Base-by-base conservation (phyloP, 2,329 filamentous ascomycete genomes). In the Talaromyces sp. region DNA sequence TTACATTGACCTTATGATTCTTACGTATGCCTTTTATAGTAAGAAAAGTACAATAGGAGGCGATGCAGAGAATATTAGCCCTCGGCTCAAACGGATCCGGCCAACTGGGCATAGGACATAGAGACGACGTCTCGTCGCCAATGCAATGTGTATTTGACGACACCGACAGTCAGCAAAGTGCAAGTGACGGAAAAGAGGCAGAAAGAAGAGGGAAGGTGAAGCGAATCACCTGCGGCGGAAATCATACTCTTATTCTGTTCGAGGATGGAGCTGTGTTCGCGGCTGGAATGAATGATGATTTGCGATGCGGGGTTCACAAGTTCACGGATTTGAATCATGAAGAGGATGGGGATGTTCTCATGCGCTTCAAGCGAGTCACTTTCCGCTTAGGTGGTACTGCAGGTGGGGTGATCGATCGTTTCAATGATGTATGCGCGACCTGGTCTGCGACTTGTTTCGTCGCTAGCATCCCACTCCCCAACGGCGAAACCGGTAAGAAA, bases 191-290 rank as follows among this genome's bases (percentile, higher is more conserved):
- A 1, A 1, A 11, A 81, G 9, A 9, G n/a, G 31, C 12, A 48
- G 55, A 61, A 35, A 31, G 5, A n/a, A 46, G 14, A 62, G 59
- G 9, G 12, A 58, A 66, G 6, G 66, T 75, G n/a, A 50, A 60
- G 14, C 68, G 71, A 14, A 80, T 88, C 28, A 77, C 72, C 50
- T 82, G 91, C 7, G 93, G 93, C 3, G 93, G 93, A 1, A 97
- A 97, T 71, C 93, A 97, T 74, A 96, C 92, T 0, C 77, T 97
- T 3, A 73, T 96, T 9, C 79, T 92, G 11, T 85, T 83, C n/a
- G 71, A 79, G 3, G 72, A 80, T 28, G 88, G 88, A 0, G 68
- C 77, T 1, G 78, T 93, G 0, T 89, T 85, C 70, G 87, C 84
- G 69, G 83, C 86, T 52, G 92, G 92, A 0, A 84, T 88, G 63